Percentiles rank a stretch among this genome's conserved stretches.
phyloP scores from a whole-genome alignment of 192 early-diverging fungal species.

The Podila epicladia region DNA sequence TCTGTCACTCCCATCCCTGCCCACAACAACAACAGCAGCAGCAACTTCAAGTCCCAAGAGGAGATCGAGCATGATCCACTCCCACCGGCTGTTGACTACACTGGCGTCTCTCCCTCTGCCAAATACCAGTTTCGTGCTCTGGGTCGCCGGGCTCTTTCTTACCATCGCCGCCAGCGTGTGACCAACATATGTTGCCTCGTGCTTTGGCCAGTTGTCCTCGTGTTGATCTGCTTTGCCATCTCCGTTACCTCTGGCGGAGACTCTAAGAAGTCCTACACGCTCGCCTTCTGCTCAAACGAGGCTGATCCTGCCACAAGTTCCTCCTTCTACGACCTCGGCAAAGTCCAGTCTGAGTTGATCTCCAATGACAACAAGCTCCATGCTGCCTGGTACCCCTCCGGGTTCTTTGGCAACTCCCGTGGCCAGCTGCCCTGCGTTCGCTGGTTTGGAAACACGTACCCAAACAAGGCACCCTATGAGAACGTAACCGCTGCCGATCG shows the following conservation, averaged over 20 bases:
- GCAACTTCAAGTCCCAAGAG: neutral
- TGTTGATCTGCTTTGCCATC: conserved; percentile 11
- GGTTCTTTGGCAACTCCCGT: neutral
- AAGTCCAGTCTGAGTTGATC: neutral
- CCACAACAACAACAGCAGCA: neutral
- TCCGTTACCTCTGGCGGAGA: neutral
- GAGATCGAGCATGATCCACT: conserved; percentile 25
- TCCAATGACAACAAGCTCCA: neutral
- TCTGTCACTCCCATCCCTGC: neutral
- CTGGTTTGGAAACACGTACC: conserved; percentile 40
- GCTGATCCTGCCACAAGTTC: conserved; percentile 1
- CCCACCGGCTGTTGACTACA: conserved; percentile 34
- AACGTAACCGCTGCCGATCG: conserved; percentile 2
- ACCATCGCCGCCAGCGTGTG: conserved; percentile 30
- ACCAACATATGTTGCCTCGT: conserved; percentile 22
- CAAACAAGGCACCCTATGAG: conserved; percentile 31
- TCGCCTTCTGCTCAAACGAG: conserved; percentile 26
- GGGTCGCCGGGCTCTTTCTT: conserved; percentile 30
- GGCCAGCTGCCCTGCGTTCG: conserved; percentile 13
- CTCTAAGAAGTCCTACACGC: neutral
- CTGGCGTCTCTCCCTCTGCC: conserved; percentile 7
- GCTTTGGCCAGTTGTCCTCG: conserved; percentile 28
- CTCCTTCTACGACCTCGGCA: neutral
- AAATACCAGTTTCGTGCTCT: conserved; percentile 37
- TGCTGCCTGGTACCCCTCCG: conserved; percentile 19